These are phyloP conservation scores for Diospyros lotus DNA, from an alignment of 148 eudicot genomes.

Conservation along the genomic window DNA sequence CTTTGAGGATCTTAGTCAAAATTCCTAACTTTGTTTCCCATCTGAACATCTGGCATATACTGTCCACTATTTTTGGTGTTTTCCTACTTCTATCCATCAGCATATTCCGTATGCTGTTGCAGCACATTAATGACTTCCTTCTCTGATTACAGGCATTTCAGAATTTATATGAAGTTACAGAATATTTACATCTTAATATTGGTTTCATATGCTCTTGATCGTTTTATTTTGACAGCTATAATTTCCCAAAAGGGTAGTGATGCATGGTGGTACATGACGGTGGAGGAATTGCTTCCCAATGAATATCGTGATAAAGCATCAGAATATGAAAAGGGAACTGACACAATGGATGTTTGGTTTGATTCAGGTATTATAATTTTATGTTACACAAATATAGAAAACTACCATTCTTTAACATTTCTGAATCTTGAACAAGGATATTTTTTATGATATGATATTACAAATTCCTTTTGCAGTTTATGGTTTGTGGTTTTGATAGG, in stretches of 20 bases:
- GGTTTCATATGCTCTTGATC: neutral
- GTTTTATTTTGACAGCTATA: constrained; percentile 48
- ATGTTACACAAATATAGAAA: neutral
- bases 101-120: neutral
- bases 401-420: neutral
- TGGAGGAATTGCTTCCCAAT: constrained; percentile 86
- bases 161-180: neutral
- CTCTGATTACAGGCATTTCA: neutral
- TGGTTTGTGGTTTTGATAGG: no score
- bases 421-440: neutral
- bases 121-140: neutral
- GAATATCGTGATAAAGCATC: constrained; percentile 69
- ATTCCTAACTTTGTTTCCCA: neutral
- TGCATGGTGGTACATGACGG: constrained; percentile 95
- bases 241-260: constrained; percentile 86
- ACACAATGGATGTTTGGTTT: constrained; percentile 99
- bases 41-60: no score
- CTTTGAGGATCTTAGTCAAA: neutral
- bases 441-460: no score
- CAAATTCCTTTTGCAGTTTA: no score
- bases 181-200: neutral
- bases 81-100: neutral
- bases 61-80: neutral
- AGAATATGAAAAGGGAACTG: constrained; percentile 77
- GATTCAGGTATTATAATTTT: constrained; percentile 55